Percentiles rank a stretch among this genome's conserved stretches.
Conservation (phyloP, 2,329 filamentous ascomycete genomes). For the Stemphylium vesicarium region DNA sequence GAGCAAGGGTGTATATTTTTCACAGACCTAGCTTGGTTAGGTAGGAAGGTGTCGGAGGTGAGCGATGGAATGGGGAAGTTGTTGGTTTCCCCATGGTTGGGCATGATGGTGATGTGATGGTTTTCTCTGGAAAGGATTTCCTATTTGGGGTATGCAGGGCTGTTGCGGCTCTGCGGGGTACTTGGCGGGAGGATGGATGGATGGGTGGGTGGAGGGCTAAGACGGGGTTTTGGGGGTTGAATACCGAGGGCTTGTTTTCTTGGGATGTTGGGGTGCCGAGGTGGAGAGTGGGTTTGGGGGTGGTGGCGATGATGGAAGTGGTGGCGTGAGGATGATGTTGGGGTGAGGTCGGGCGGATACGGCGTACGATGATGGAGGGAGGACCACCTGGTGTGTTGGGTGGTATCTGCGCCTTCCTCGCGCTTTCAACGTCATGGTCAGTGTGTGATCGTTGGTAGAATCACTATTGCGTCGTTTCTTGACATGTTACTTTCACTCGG, state of each 20-base stretch:
- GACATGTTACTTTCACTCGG: neutral
- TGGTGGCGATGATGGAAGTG: neutral
- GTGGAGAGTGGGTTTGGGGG: neutral
- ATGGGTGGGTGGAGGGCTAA: neutral
- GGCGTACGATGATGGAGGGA: neutral
- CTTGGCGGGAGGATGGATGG: neutral
- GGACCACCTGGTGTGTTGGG: neutral
- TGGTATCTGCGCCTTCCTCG: neutral
- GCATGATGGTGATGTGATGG: neutral
- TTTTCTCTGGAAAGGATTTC: constrained; percentile 5
- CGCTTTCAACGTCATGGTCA: neutral
- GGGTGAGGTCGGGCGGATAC: neutral
- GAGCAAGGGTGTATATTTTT: too few species aligned
- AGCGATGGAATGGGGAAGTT: constrained; percentile 6
- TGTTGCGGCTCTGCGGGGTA: neutral
- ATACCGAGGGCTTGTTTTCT: neutral
- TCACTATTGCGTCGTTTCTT: too few species aligned
- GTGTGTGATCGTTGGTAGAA: neutral
- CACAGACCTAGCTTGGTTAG: neutral
- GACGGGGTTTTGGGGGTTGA: neutral
- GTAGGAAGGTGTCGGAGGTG: neutral
- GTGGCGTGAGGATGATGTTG: neutral
- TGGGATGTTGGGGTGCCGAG: neutral
- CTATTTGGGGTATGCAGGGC: neutral
- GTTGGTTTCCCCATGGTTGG: neutral